These are phyloP conservation scores for Pyrus bretschneideri DNA, from an alignment of 306 rosid species.

Conservation along the genomic window DNA sequence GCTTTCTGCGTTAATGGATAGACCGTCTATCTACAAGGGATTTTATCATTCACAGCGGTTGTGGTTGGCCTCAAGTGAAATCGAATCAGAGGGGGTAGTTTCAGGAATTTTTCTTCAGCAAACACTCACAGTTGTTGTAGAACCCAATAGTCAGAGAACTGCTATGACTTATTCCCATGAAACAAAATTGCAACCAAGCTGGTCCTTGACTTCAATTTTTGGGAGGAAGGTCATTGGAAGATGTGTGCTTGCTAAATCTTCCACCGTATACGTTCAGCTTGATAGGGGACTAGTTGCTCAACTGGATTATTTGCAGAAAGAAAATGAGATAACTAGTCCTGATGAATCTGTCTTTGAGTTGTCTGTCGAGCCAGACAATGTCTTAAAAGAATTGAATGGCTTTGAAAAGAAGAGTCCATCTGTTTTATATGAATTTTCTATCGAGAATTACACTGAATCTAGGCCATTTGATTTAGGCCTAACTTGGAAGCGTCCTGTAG, in stretches of 20 bases:
- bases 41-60: slow-evolving; percentile 89
- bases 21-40: slow-evolving; percentile 88
- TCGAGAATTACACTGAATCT: slow-evolving; percentile 38
- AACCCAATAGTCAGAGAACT: slow-evolving; percentile 42
- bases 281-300: slow-evolving; percentile 52
- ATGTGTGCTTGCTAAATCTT: slow-evolving; percentile 72
- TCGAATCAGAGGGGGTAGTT: slow-evolving; percentile 30
- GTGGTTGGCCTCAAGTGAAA: slow-evolving; percentile 35
- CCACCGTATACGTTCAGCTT: slow-evolving; percentile 69
- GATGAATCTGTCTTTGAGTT: slow-evolving; percentile 24
- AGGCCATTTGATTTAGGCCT: slow-evolving; percentile 72
- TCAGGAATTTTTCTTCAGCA: slow-evolving; percentile 66
- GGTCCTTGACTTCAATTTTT: slow-evolving; percentile 83
- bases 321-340: slow-evolving; percentile 19
- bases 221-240: slow-evolving; percentile 66
- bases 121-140: slow-evolving; percentile 81
- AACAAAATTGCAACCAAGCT: slow-evolving; percentile 63
- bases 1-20: slow-evolving; percentile 71
- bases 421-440: slow-evolving; percentile 52
- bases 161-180: slow-evolving; percentile 21
- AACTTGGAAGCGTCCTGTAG: slow-evolving; percentile 66
- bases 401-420: slow-evolving; percentile 32
- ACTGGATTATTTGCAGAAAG: slow-evolving; percentile 47
- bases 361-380: slow-evolving; percentile 52
- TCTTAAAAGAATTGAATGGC: slow-evolving; percentile 45